Base-by-base conservation (phyloP, 2,329 filamentous ascomycete genomes). In the Albifimbria verrucaria region DNA sequence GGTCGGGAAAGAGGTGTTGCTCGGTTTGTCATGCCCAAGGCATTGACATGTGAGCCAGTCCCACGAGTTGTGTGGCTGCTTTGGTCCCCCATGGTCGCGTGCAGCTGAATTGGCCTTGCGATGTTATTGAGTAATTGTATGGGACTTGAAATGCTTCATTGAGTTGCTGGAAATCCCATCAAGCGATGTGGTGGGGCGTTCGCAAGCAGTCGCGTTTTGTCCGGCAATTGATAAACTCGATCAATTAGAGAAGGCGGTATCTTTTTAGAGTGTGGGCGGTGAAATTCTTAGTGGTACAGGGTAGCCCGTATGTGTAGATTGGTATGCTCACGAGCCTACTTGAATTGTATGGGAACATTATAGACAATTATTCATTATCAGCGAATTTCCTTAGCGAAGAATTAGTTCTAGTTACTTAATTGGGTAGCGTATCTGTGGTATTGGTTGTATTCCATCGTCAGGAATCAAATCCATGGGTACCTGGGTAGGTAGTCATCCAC, bases 21-120 rank as follows among this genome's bases (percentile, higher is more conserved):
- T 28, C 71, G 67, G 51, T 73, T 65, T 7, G 71, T 72, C 46
- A 75, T 74, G 47, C 72, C 72, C 46, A 75, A 63, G 7, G 67
- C 64, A 45, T 59, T 67, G 7, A 67, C 67, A 42, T 72, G 65
- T 18, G 68, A 65, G 17, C 67, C 63, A 50, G 63, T 64, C 15
- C 58, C 63, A 41, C 71, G 69, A 48, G 32, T n/a, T 12, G 32
- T n/a, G 32, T 17, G 32, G 5, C 32, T 61, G 36, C 61, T 53
- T 50, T 64, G 64, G 2, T 70, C 68, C 3, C 62, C 57, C 70
- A 72, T 72, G 32, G 11, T n/a, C 18, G 32, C 18, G 12, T 12
- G 11, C 15, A 17, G 5, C 18, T 39, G 32, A 39, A 7, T 15
- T 9, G 26, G 15, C 9, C 26, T 32, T 15, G 15, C 9, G 15